These are phyloP conservation scores for Penicillium crystallinum DNA, from an alignment of 495 filamentous ascomycete species.

Conservation along the genomic window DNA sequence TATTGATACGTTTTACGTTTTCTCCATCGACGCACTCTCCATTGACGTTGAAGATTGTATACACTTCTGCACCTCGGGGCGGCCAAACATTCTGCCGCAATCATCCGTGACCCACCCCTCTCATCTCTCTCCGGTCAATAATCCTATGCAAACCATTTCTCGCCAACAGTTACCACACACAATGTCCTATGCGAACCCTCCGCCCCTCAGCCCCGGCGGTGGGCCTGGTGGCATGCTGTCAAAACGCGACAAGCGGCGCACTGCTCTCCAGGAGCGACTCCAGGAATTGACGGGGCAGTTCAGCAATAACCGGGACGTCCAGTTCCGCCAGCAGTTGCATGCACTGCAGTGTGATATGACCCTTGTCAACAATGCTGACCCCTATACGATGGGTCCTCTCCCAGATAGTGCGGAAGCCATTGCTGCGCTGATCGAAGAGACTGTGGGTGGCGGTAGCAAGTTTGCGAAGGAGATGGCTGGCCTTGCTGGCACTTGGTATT, in stretches of 20 bases:
- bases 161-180: constrained; percentile 30
- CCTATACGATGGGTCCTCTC: constrained; percentile 66
- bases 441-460: constrained; percentile 46
- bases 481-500: constrained; percentile 74
- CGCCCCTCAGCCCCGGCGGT: constrained; percentile 32
- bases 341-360: constrained; percentile 85
- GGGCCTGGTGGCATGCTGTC: constrained; percentile 44
- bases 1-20: background rate
- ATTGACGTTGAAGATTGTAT: background rate
- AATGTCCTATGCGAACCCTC: constrained; percentile 3
- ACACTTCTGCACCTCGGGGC: constrained; percentile 2
- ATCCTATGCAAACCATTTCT: constrained; percentile 31
- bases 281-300: constrained; percentile 67
- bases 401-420: constrained; percentile 66
- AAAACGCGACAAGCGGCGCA: constrained; percentile 87
- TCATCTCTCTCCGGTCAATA: constrained; percentile 7
- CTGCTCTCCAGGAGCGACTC: constrained; percentile 69
- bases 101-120: constrained; percentile 7
- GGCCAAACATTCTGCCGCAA: constrained; percentile 24
- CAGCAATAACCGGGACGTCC: constrained; percentile 69
- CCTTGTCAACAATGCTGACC: constrained; percentile 76
- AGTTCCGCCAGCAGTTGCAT: constrained; percentile 85
- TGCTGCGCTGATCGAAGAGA: constrained; percentile 55
- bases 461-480: constrained; percentile 54
- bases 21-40: background rate